Evolutionary conservation across 345 rosid species (phyloP).

Genomic region (Eucalyptus tenuipes): DNA sequence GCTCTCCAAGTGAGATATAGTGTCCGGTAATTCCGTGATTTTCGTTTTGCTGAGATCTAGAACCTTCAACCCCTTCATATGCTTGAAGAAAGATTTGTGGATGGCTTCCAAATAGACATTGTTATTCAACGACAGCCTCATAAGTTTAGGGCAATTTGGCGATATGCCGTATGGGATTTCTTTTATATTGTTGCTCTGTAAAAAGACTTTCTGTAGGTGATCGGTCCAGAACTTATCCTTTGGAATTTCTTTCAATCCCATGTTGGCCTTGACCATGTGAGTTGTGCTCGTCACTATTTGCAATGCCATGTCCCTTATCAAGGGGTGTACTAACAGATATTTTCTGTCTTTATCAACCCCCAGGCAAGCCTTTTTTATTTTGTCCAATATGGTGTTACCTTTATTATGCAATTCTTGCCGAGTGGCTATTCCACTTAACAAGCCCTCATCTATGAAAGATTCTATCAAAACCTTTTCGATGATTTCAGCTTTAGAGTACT

Average conservation of each 20-base stretch:
- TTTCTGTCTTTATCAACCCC: rapidly evolving
- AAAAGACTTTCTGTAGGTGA: background rate
- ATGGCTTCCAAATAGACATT: background rate
- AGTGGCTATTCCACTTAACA: rapidly evolving
- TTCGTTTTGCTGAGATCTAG: rapidly evolving
- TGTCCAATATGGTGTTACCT: too few species aligned
- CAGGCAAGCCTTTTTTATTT: too few species aligned
- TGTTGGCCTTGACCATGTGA: background rate
- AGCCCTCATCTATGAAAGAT: too few species aligned
- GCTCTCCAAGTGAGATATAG: background rate
- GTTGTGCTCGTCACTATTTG: background rate
- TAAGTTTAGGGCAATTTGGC: background rate
- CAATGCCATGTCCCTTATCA: conserved; percentile 11
- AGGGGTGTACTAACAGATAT: background rate
- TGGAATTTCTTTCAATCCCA: background rate
- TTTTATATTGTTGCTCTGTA: background rate
- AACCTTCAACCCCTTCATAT: background rate
- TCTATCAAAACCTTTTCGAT: rapidly evolving
- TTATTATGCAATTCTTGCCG: rapidly evolving
- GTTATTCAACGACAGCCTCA: background rate
- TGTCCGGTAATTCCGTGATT: background rate
- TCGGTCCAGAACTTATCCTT: background rate
- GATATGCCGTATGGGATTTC: background rate
- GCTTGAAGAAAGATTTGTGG: background rate
- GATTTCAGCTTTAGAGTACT: rapidly evolving